Conservation (phyloP, 441 rosid species). For the Adansonia grandidieri region DNA sequence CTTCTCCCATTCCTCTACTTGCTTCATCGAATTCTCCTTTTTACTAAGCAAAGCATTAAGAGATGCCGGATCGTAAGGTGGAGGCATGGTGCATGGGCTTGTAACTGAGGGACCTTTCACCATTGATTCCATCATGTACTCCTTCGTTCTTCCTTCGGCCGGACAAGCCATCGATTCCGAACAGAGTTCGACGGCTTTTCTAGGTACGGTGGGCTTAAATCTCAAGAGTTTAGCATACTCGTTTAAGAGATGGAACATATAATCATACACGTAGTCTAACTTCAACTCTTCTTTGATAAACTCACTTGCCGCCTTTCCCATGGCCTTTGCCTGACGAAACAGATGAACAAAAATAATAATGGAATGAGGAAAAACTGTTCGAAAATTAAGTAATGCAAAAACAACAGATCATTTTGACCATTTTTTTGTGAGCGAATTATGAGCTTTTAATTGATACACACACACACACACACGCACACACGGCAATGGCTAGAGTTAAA, state of each 20-base stretch:
- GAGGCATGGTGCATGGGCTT: constrained; percentile 66
- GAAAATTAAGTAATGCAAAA: neutral
- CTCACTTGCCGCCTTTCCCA: constrained; percentile 64
- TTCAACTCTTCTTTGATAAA: constrained; percentile 66
- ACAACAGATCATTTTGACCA: neutral
- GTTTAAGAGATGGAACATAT: constrained; percentile 80
- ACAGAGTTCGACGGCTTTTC: constrained; percentile 55
- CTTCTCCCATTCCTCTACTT: constrained; percentile 59
- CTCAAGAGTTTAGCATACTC: constrained; percentile 72
- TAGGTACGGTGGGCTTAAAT: constrained; percentile 60
- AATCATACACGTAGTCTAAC: constrained; percentile 76
- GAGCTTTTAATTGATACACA: too few relatives aligned
- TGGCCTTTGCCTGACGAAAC: constrained; percentile 60
- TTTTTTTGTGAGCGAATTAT: neutral
- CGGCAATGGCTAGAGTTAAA: neutral
- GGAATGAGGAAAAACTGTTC: neutral
- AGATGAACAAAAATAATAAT: neutral
- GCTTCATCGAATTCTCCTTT: constrained; percentile 40
- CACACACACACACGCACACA: too few relatives aligned
- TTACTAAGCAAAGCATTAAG: constrained; percentile 36
- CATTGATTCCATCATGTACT: constrained; percentile 72
- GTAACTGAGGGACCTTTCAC: constrained; percentile 58
- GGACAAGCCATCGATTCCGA: constrained; percentile 69
- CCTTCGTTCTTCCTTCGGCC: constrained; percentile 43
- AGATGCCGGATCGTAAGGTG: constrained; percentile 63